Evolutionary conservation across 1,139 yeast species (phyloP), one percentile per base, ranked within the genome.

Genomic region (Yamadazyma sp.): DNA sequence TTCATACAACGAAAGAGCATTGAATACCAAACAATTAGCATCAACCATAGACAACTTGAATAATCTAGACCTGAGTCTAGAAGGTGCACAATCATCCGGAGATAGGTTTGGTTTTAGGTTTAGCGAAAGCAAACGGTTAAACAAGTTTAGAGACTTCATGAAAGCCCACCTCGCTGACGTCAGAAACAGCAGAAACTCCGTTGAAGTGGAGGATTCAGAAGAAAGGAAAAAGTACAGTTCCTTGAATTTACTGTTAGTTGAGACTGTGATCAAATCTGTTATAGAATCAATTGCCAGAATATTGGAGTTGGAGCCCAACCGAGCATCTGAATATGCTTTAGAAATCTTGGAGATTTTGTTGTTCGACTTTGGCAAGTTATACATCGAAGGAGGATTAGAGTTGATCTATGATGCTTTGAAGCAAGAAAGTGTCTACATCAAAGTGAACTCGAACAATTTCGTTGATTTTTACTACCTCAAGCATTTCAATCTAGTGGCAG

Each of bases 251-350:
- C 54, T 64, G 12, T 65, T 70, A 28, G 81, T 86, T 2, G 92
- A 87, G 50, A 66, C 72, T 1, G 74, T 87, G 42, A 64, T 89
- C 31, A 81, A 81, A 47, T 77, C 87, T 22, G 75, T 84, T 3
- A 86, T 89, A 22, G 97, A 90, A 59, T 76, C 92, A 1, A 70
- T 88, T 6, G 85, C 95, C 3, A 71, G 97, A 52, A 70, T 84
- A 6, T 74, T 87, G 53, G 96, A 88, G 52, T 63, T 90, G 37
- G 72, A 82, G 1, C 87, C 95, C 1, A 58, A 62, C 15, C 82
- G 76, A 45, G 70, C 86, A 6, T 76, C 85, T 3, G 82, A 78
- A 34, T 78, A 81, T 52, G 76, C 89, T 0, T 64, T 79, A 35
- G 88, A 81, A 43, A 62, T 89, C 16, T 68, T 87, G 47, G 87